A percentile compares a stretch with the other conserved stretches of the same genome.
phyloP scores from a whole-genome alignment of 805 yeast species.

The Grigorovia yakushimaensis region DNA sequence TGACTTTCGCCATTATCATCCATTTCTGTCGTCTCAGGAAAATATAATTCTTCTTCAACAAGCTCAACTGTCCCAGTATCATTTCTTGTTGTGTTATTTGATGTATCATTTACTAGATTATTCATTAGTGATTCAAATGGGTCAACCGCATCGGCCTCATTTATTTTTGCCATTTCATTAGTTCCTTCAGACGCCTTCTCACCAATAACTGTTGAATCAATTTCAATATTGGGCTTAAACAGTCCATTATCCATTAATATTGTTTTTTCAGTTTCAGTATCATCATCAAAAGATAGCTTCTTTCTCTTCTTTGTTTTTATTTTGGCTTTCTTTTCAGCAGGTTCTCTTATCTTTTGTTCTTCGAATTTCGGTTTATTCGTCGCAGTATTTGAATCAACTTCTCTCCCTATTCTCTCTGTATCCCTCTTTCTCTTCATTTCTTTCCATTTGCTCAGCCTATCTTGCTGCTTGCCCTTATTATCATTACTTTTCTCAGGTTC shows the following conservation, averaged over 20 bases:
- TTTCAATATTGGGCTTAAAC: not conserved
- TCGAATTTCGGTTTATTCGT: not conserved
- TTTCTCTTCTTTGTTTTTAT: not conserved
- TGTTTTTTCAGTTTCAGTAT: slow-evolving; percentile 9
- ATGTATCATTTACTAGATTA: slow-evolving; percentile 1
- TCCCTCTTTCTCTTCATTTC: slow-evolving; percentile 27
- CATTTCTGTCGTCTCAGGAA: slow-evolving; percentile 11
- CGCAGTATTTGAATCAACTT: not conserved
- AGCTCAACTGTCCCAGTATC: slow-evolving; percentile 2
- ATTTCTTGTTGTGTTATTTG: not conserved
- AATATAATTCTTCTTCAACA: slow-evolving; percentile 13
- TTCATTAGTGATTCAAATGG: slow-evolving; percentile 41
- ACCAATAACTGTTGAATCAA: not conserved
- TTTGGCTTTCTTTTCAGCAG: not conserved
- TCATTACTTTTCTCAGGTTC: slow-evolving; percentile 6
- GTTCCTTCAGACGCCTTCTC: not conserved
- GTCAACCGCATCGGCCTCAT: slow-evolving; percentile 26
- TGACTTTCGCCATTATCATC: slow-evolving; percentile 30
- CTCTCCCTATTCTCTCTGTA: slow-evolving; percentile 6
- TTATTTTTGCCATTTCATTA: not conserved
- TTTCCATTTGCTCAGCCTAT: slow-evolving; percentile 45
- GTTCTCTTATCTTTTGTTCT: not conserved
- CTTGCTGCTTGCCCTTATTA: slow-evolving; percentile 25
- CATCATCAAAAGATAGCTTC: slow-evolving; percentile 9
- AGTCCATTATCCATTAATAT: not conserved